These are phyloP conservation scores for Aspergillus sp. DNA, from an alignment of 2,329 filamentous ascomycete species.

Conservation along the genomic window DNA sequence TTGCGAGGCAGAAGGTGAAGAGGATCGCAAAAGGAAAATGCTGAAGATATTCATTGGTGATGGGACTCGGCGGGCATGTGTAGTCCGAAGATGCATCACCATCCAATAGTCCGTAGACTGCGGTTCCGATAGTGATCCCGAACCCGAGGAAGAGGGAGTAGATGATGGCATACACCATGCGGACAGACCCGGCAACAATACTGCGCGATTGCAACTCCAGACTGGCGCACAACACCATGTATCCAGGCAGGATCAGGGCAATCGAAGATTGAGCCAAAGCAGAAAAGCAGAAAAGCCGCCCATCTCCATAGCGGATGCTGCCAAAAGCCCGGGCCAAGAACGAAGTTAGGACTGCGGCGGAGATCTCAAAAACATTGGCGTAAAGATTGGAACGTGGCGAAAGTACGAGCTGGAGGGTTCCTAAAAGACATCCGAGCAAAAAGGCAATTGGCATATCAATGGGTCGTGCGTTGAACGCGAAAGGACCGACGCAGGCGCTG, in stretches of 20 bases:
- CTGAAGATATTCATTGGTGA: slow-evolving; percentile 50
- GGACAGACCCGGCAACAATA: slow-evolving; percentile 71
- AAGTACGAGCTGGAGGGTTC: slow-evolving; percentile 72
- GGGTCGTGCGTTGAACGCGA: slow-evolving; percentile 75
- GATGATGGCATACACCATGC: slow-evolving; percentile 74
- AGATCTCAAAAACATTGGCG: slow-evolving; percentile 67
- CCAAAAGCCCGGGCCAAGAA: slow-evolving; percentile 70
- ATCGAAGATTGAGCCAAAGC: slow-evolving; percentile 72
- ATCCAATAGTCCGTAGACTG: slow-evolving; percentile 65
- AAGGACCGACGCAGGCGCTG: slow-evolving; percentile 74
- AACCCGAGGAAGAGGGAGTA: slow-evolving; percentile 74
- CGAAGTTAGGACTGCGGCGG: slow-evolving; percentile 66
- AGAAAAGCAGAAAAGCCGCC: slow-evolving; percentile 68
- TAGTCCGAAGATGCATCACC: slow-evolving; percentile 53
- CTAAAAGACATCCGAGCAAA: slow-evolving; percentile 72
- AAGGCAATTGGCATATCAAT: slow-evolving; percentile 82
- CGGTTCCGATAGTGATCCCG: slow-evolving; percentile 68
- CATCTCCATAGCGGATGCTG: slow-evolving; percentile 58
- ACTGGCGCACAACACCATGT: slow-evolving; percentile 62
- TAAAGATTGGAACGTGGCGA: slow-evolving; percentile 72
- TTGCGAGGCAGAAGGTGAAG: slow-evolving; percentile 73
- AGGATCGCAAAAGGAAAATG: slow-evolving; percentile 73
- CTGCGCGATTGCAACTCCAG: slow-evolving; percentile 71
- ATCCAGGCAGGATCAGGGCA: slow-evolving; percentile 71
- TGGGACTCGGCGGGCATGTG: slow-evolving; percentile 53